Evolutionary conservation across 208 protist species (phyloP), one percentile per base, ranked within the genome.

Genomic region (Crithidia mellificae): DNA sequence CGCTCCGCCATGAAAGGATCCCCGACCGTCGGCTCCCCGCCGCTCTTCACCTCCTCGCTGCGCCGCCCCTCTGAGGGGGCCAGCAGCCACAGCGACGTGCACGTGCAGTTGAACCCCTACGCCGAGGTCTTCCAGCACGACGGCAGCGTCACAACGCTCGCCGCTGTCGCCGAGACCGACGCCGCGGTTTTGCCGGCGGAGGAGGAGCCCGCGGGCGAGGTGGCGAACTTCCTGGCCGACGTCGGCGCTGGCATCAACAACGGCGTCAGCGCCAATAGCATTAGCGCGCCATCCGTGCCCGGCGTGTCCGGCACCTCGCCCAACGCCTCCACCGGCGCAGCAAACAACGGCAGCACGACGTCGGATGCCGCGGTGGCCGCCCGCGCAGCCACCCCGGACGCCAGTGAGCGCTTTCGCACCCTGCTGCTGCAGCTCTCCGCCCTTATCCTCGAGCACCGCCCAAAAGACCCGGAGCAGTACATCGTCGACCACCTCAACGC

Each of bases 391-490:
- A 29, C 44, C 14, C 44, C 68, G 2, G 51, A 74, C 39, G 38
- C 54, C 14, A 52, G 63, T 57, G 65, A 64, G 1, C 72, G 54
- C 58, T 72, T 81, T 25, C 75, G 74, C 12, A 44, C 57, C 19
- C 69, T 89, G 27, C 65, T 89, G 46, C 68, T 82, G 36, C 54
- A 83, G 49, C 68, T 89, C 0, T 77, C 84, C 22, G 38, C 39
- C 15, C 66, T 74, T 22, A 34, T 84, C 14, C 74, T 90, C 22
- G 61, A 59, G 22, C 71, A 65, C 49, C 65, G 68, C 11, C 74
- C 81, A 19, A 80, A 80, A 41, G 84, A 90, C 61, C 77, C 81
- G 27, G 81, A 87, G 49, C 76, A 83, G 74, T 82, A 61, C 51
- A 68, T 90, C 6, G 63, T 90, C 14, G 84, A 90, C 58, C 51